phyloP scores from a whole-genome alignment of 208 protist genomes.

The Vickermania ingenoplastis region DNA sequence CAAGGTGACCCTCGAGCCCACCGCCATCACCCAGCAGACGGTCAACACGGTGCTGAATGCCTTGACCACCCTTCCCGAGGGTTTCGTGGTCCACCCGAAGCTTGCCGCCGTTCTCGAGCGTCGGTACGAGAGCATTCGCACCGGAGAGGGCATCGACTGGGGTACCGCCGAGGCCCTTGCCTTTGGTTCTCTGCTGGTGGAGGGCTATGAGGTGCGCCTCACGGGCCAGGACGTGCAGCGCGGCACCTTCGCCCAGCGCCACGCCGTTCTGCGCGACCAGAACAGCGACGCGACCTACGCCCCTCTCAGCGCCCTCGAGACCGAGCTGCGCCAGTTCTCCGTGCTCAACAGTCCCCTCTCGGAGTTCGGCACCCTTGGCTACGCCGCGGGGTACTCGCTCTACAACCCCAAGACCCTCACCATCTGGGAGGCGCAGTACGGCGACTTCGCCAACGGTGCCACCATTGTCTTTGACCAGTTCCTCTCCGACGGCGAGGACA shows the following conservation, averaged over 20 bases:
- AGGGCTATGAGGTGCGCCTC: constrained; percentile 92
- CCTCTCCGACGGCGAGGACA: constrained; percentile 90
- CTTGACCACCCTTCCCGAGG: constrained; percentile 56
- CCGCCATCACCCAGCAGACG: constrained; percentile 44
- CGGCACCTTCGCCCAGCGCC: constrained; percentile 96
- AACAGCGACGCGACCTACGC: constrained; percentile 56
- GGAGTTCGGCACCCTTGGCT: constrained; percentile 97
- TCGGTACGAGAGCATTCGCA: constrained; percentile 64
- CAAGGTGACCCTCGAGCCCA: constrained; percentile 46
- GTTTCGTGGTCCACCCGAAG: constrained; percentile 77
- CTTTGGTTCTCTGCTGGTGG: constrained; percentile 90
- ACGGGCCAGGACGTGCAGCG: constrained; percentile 95
- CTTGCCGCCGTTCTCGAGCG: constrained; percentile 73
- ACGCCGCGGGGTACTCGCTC: constrained; percentile 93
- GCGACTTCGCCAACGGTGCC: constrained; percentile 97
- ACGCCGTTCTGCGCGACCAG: constrained; percentile 94
- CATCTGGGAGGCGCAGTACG: constrained; percentile 99
- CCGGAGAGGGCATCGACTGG: constrained; percentile 87
- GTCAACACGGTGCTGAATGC: constrained; percentile 49
- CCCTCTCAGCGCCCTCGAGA: constrained; percentile 66
- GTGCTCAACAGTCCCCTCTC: constrained; percentile 92
- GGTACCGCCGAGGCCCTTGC: constrained; percentile 93
- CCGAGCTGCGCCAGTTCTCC: constrained; percentile 70
- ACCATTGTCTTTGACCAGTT: constrained; percentile 99
- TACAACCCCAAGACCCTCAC: constrained; percentile 93